Base-by-base conservation (phyloP, 2,329 filamentous ascomycete genomes). In the Aspergillus clavatus region DNA sequence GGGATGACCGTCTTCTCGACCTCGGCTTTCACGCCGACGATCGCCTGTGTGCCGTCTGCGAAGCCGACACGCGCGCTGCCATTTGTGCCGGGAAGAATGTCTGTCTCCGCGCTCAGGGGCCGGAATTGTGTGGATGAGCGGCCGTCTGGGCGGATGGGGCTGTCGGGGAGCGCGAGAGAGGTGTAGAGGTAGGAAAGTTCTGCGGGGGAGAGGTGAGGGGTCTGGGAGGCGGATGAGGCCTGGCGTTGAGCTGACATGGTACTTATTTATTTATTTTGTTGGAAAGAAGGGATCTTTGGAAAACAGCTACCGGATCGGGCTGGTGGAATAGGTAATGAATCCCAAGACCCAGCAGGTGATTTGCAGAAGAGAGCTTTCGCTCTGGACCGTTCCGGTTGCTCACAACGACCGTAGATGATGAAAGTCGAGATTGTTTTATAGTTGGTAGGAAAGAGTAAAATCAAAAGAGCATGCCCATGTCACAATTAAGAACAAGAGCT, bases 161-260 rank as follows among this genome's bases (percentile, higher is more conserved):
- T 58, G 39, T 63, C 53, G 8, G 89, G 89, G 48, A 90, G 84
- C 6, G 83, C 79, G 61, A 98, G 88, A 5, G 91, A 90, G 53
- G 81, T 82, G 76, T 95, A 89, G 41, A 97, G 82, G 74, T 96
- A 98, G 58, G 90, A 89, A 61, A 98, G 87, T 74, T 98, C 93
- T 61, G 93, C 89, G 38, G 93, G 91, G 43, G 90, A 96, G 69
- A 97, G 84, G 58, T 89, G 83, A 36, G 80, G 68, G 41, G 65
- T 65, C 53, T 71, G 68, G 2, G 68, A 66, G 45, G 68, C 66
- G 23, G 67, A 69, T 16, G 64, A 64, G 61, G 82, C 80, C 70
- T 82, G 80, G 60, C 82, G 81, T 59, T 76, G 56, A 53, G 81
- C 79, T 31, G 84, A 76, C 80, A 88, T 86, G 53, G 40, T 23